Base-by-base conservation (phyloP, 169 alveolate species). In the Plasmodium blacklocki region DNA sequence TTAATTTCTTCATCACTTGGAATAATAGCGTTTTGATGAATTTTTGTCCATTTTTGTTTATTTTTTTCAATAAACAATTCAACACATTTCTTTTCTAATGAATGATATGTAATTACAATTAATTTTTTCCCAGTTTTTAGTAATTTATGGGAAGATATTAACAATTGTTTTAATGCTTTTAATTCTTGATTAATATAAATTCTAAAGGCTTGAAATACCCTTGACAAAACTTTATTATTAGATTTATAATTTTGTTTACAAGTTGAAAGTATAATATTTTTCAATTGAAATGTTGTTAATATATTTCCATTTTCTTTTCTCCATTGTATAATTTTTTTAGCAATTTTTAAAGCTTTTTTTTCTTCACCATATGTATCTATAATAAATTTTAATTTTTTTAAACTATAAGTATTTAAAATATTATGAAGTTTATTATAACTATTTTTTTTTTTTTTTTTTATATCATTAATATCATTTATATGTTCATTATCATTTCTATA, bases 171-270 rank as follows among this genome's bases (percentile, higher is more conserved):
- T 62, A 94, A 88, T 45, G 93, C 94, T 26, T 78, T 23, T 19
- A 94, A 70, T 70, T 94, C 96, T 70, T 93, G 94, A 86, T 94
- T 94, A 59, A 94, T 88, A 52, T 93, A 88, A 9, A 94, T 94
- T 66, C 96, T 58, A 59, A 94, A 87, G 4, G 95, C 88, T 93
- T 94, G 95, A 64, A 95, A 94, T 11, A 94, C 93, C 47, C 92
- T 75, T 66, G 92, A 93, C 87, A 93, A 88, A 52, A 80, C 94
- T 19, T 76, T 83, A 74, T 91, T 93, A 78, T 93, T 88, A 26
- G 93, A 71, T 76, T 75, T 76, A 64, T 88, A 75, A 74, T 74
- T 88, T 32, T 88, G n/a, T 88, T 73, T 88, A 73, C 93, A 74
- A 63, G 89, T 88, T 26, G 88, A 78, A 18, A 93, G 93, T 6